Evolutionary conservation across 2,329 filamentous ascomycete species (phyloP).

Genomic region (Monosporascus sp.): DNA sequence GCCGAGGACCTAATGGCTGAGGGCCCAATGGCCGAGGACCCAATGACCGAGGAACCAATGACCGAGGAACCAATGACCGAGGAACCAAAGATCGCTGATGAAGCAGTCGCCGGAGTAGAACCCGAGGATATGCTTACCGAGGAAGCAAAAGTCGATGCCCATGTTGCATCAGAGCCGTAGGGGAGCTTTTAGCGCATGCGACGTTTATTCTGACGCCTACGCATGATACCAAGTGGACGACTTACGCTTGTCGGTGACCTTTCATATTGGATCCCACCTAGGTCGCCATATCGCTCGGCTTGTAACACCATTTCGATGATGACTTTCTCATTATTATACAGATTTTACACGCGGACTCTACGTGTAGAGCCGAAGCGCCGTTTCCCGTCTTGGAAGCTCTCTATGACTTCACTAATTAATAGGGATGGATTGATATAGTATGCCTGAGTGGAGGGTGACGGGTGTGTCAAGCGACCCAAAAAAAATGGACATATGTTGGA

Average conservation of each 20-base stretch:
- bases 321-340: background rate
- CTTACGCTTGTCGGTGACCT: too few species aligned
- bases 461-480: background rate
- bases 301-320: background rate
- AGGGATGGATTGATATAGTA: background rate
- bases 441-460: background rate
- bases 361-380: background rate
- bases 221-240: too few species aligned
- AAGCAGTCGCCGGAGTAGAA: too few species aligned
- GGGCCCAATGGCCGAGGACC: background rate
- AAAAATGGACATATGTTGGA: background rate
- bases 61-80: background rate
- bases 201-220: background rate
- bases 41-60: background rate
- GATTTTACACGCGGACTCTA: background rate
- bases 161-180: background rate
- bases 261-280: background rate
- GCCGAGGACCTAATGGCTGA: background rate
- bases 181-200: background rate
- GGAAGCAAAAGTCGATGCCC: background rate
- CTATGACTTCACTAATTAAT: background rate
- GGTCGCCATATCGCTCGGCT: background rate
- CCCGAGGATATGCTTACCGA: too few species aligned
- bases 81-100: background rate
- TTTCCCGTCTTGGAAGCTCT: background rate